phyloP scores from a whole-genome alignment of 345 rosid species.

The Hypericum perforatum region DNA sequence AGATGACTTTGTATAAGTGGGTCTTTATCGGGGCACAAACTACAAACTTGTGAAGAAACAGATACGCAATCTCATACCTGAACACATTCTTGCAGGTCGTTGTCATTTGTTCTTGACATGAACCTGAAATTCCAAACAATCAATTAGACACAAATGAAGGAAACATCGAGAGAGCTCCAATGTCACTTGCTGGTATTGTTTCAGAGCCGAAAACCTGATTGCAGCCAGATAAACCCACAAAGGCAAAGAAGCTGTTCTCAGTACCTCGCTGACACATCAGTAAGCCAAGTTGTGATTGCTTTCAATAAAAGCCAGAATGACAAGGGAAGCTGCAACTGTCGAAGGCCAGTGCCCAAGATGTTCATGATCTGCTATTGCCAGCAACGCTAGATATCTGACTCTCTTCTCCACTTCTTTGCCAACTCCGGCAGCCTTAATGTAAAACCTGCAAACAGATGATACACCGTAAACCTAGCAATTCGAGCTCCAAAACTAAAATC shows the following conservation, averaged over 20 bases:
- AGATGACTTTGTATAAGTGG: too few species aligned
- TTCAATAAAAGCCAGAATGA: constrained; percentile 50
- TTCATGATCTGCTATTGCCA: constrained; percentile 56
- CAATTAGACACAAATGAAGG: constrained; percentile 6
- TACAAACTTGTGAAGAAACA: too few species aligned
- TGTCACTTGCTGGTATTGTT: neutral
- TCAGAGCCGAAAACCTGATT: too few species aligned
- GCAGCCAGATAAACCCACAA: neutral
- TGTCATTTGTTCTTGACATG: constrained; percentile 64
- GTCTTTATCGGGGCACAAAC: too few species aligned
- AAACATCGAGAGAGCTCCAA: neutral
- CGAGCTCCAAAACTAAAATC: too few species aligned
- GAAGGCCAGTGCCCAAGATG: constrained; percentile 81
- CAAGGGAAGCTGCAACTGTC: constrained; percentile 73
- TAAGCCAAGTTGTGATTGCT: constrained; percentile 34
- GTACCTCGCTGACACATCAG: constrained; percentile 58
- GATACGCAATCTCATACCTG: constrained; percentile 30
- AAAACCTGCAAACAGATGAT: constrained; percentile 44
- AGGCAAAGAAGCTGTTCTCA: too few species aligned
- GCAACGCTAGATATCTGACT: constrained; percentile 53
- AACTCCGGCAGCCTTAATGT: constrained; percentile 64
- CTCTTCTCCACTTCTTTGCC: constrained; percentile 50
- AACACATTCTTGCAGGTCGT: constrained; percentile 61
- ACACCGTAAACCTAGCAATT: too few species aligned
- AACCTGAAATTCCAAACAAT: constrained; percentile 36